phyloP scores from a whole-genome alignment of 371 early-diverging fungal species.

The Haplosporangium sp. region DNA sequence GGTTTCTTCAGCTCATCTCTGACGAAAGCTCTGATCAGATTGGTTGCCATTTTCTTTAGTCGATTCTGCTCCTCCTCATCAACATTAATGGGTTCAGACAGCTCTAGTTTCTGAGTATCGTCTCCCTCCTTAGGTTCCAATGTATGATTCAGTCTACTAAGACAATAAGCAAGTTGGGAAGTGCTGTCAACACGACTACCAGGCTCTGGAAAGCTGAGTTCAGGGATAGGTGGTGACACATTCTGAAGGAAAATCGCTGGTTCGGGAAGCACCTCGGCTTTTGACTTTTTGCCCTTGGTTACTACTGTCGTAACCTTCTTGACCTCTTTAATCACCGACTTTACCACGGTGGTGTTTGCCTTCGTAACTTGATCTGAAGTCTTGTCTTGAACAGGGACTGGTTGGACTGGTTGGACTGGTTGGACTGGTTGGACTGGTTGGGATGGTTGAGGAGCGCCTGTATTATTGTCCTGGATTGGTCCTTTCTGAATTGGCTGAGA shows the following conservation, averaged over 20 bases:
- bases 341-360: background rate
- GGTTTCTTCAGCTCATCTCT: slow-evolving; percentile 7
- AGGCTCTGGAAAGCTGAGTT: background rate
- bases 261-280: background rate
- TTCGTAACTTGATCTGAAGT: background rate
- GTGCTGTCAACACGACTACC: background rate
- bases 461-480: background rate
- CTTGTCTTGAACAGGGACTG: background rate
- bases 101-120: background rate
- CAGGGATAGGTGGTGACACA: background rate
- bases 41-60: background rate
- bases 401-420: background rate
- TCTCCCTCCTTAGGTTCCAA: background rate
- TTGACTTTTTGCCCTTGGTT: background rate
- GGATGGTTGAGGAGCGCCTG: background rate
- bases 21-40: slow-evolving; percentile 5
- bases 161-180: background rate
- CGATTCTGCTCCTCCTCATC: slow-evolving; percentile 16
- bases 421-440: background rate
- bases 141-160: background rate
- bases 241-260: background rate
- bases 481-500: background rate
- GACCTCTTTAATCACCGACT: background rate
- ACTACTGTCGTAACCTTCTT: background rate
- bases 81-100: background rate